phyloP scores from a whole-genome alignment of 805 yeast species.

The Vanderwaltozyma polyspora region DNA sequence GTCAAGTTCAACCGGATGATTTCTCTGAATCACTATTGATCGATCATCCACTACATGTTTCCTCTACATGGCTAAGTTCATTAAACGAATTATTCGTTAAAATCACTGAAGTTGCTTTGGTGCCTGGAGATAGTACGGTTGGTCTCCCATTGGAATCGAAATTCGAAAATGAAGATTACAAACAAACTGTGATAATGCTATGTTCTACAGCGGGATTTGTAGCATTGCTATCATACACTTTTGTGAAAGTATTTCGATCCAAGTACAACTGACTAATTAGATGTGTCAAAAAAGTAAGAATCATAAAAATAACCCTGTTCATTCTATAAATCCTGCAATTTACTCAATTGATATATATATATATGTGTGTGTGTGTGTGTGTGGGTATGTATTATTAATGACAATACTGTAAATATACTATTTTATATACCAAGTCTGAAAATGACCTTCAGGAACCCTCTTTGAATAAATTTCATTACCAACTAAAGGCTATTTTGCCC shows the following conservation, averaged over 20 bases:
- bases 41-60: slow-evolving; percentile 81
- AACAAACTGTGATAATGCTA: slow-evolving; percentile 46
- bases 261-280: not conserved
- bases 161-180: slow-evolving; percentile 34
- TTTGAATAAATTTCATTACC: too few relatives aligned
- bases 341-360: not conserved
- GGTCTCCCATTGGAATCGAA: slow-evolving; percentile 57
- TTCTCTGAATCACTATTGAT: slow-evolving; percentile 56
- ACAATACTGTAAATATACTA: too few relatives aligned
- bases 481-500: too few relatives aligned
- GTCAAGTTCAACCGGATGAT: slow-evolving; percentile 76
- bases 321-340: too few relatives aligned
- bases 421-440: too few relatives aligned
- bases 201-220: slow-evolving; percentile 62
- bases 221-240: slow-evolving; percentile 52
- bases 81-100: slow-evolving; percentile 76
- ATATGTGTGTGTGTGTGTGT: too few relatives aligned
- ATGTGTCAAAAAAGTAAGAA: not conserved
- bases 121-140: slow-evolving; percentile 70
- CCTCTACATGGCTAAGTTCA: slow-evolving; percentile 83
- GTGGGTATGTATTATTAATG: too few relatives aligned
- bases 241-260: slow-evolving; percentile 33
- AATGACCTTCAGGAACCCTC: too few relatives aligned
- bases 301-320: not conserved
- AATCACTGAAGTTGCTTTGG: slow-evolving; percentile 76